Evolutionary conservation across 2,329 filamentous ascomycete genomes (phyloP), one percentile per base, ranked within the genome.

Genomic region (Aspergillus clavatus): DNA sequence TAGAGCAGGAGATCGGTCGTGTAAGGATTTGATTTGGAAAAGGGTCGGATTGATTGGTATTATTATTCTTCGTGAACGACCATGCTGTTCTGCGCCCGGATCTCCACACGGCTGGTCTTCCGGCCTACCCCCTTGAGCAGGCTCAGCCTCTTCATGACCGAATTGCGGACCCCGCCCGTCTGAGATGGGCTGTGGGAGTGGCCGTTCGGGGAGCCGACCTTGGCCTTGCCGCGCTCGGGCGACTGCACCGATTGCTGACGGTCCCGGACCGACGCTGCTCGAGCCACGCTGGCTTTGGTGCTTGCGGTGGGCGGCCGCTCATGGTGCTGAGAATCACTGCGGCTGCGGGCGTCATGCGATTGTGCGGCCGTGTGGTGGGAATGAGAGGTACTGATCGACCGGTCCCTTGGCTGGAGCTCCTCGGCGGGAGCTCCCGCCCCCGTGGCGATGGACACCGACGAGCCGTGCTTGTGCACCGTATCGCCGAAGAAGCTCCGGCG

Each of bases 71-170:
- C 68, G 28, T 51, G 61, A 28, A 70, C 46, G 14, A 55, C 48
- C 35, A 57, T 55, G 12, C 59, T 59, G 37, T 59, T 53, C 26
- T 58, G 59, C 24, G 63, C 59, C 48, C 61, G 57, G 27, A 69
- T 73, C 61, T 72, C 77, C 47, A 59, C 71, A 63, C 81, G 83
- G 60, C 78, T 81, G 37, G 72, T 72, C 70, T 86, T 88, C 64
- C 82, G 84, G 23, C 85, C 83, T 40, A 89, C 75, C 7, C 64
- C 64, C 63, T 85, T 87, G 59, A 94, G 73, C 58, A 89, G 73
- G 63, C 87, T 93, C 54, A 94, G 74, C 59, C 89, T 73, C 71
- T 89, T 91, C 69, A 84, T 82, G 54, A 94, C 79, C 46, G 82
- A 85, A 27, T 79, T 80, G 42, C 79, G 78, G 59, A 66, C 61